phyloP scores from a whole-genome alignment of 768 basidiomycete species.

The Hygrophorus russula region DNA sequence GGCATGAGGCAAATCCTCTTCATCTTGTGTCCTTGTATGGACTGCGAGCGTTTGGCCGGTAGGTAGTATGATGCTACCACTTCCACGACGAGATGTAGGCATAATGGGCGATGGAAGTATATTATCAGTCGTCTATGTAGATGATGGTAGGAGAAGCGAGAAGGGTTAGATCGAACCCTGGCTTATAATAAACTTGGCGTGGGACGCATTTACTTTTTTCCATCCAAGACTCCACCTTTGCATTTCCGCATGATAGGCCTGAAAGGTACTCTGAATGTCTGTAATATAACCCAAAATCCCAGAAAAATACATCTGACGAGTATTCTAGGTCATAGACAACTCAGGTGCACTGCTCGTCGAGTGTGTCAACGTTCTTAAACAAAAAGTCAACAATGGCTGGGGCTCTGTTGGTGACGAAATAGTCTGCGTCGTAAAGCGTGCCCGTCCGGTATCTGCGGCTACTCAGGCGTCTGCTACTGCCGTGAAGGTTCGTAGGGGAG shows the following conservation, averaged over 20 bases:
- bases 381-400: constrained; percentile 93
- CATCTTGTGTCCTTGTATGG: constrained; percentile 82
- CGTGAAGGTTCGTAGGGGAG: constrained; percentile 85
- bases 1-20: constrained; percentile 83
- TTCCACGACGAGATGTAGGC: constrained; percentile 68
- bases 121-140: constrained; percentile 2
- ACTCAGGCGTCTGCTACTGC: constrained; percentile 61
- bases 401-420: constrained; percentile 92
- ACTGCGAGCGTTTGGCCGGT: constrained; percentile 73
- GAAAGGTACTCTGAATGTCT: constrained; percentile 80
- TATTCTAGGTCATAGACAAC: constrained; percentile 85
- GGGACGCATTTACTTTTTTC: constrained; percentile 7
- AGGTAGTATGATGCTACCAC: constrained; percentile 61
- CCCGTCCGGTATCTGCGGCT: constrained; percentile 67
- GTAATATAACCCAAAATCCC: constrained; percentile 13
- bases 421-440: constrained; percentile 88
- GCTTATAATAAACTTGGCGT: constrained; percentile 7
- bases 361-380: constrained; percentile 93
- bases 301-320: background rate
- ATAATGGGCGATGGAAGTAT: constrained; percentile 20
- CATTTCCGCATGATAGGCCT: constrained; percentile 75
- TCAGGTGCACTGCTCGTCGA: constrained; percentile 91
- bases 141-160: constrained; percentile 2
- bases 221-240: constrained; percentile 6
- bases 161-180: constrained; percentile 1